Base-by-base conservation (phyloP, 2,329 filamentous ascomycete species). In the Trichoderma koningii region DNA sequence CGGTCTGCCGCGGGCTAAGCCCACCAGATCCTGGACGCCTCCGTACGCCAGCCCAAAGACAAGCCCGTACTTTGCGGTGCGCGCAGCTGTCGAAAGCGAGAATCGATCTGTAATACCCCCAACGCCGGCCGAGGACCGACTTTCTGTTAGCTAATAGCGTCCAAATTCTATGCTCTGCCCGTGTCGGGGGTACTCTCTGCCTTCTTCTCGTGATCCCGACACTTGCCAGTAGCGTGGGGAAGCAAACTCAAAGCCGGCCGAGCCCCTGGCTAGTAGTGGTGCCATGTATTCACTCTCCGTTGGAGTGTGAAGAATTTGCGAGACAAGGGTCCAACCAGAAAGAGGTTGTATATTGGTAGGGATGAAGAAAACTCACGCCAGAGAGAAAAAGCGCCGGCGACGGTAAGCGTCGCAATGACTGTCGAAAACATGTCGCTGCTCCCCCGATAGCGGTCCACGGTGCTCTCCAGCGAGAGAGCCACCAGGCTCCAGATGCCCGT, bases 321-420 rank as follows among this genome's bases (percentile, higher is more conserved):
- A 41, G 26, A 7, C n/a, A 55, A 62, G n/a, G 30, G 47, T 57
- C 23, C 14, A 47, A 30, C 10, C n/a, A 51, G 19, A 42, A n/a
- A 42, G 51, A 23, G 17, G 9, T 10, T 28, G 14, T 19, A 55
- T 30, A 51, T 17, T 42, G 10, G 47, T 19, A 30, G 17, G 19
- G 23, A 47, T 42, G 19, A 38, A 26, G 38, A 3, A 9, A 55
- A 48, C 89, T 74, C 83, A 93, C 92, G 91, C 86, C 91, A 90
- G 66, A 93, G 80, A 74, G 93, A 96, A 81, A 97, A 97, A 9
- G 88, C 83, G 2, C 94, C 94, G 0, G 93, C 92, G 42, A 95
- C 89, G 0, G 90, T 90, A 75, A 97, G 80, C 53, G 91, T 93
- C 28, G 95, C 93, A 65, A 93, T 83, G 6, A 92, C 86, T 0